Base-by-base conservation (phyloP, 805 yeast genomes). In the Ogataea parapolymorpha region DNA sequence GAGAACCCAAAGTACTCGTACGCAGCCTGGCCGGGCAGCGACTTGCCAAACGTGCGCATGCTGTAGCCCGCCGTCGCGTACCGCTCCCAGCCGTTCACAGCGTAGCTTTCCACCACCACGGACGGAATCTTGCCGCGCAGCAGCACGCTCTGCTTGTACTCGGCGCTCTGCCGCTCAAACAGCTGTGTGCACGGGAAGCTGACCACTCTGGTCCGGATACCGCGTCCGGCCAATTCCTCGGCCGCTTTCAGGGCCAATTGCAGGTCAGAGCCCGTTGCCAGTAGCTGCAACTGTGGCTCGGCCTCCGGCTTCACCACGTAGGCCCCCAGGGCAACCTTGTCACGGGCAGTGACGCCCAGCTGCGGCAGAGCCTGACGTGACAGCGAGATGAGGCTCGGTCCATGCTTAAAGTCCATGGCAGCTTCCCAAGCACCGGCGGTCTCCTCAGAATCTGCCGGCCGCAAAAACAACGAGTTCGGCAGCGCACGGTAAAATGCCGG, bases 21-120 rank as follows among this genome's bases (percentile, higher is more conserved):
- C 46, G 89, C 78, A 49, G 84, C 86, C 42, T 71, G 68, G 62
- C 83, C 91, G 63, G 88, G 86, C 65, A 95, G 97, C 44, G 97
- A 89, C 50, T 90, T 93, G 76, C 99, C 99, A 65, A 93, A 93
- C 70, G 86, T 80, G 78, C 85, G 80, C 63, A 93, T 76, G 69
- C 96, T 96, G 61, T 91, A 86, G 67, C 89, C 95, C 74, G 87
- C 95, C 72, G 93, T 98, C 45, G 97, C 80, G 74, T 89, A 93
- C 70, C 82, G 85, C 58, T 82, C 76, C 99, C 99, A 93, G 41
- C 96, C 96, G 58, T 75, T 72, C 37, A 95, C 80, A 43, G 95
- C 69, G 79, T 87, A 75, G 35, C 89, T 98, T 79, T 93, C 99
- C 51, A 91, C 85, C 41, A 96, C 85, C 66, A 93, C 56, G 61